Conservation (phyloP, 1,284 basidiomycete species). For the Cryptococcus sp. region DNA sequence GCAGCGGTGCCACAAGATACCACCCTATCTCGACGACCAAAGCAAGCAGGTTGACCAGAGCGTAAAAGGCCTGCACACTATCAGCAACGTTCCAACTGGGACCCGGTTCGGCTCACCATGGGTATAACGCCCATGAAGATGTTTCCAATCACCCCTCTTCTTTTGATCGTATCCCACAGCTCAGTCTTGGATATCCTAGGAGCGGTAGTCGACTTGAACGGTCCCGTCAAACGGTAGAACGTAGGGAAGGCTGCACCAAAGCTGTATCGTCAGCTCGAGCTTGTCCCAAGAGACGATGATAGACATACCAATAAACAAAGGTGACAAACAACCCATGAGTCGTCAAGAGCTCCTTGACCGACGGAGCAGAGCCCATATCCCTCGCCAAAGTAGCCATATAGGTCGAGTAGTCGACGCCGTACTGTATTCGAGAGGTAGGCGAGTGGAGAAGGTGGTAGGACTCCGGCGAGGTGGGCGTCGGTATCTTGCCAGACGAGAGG, state of each 20-base stretch:
- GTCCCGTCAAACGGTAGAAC: constrained; percentile 59
- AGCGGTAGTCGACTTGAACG: constrained; percentile 49
- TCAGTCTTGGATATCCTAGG: constrained; percentile 55
- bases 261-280: constrained; percentile 25
- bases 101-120: constrained; percentile 42
- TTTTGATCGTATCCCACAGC: constrained; percentile 59
- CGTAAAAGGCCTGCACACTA: constrained; percentile 43
- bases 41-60: constrained; percentile 42
- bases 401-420: constrained; percentile 51
- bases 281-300: neutral
- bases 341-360: constrained; percentile 51
- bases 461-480: constrained; percentile 50
- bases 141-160: constrained; percentile 58
- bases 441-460: constrained; percentile 58
- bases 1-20: constrained; percentile 16
- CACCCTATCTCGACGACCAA: constrained; percentile 33
- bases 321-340: constrained; percentile 55
- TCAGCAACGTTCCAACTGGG: neutral
- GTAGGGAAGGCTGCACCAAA: constrained; percentile 61
- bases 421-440: constrained; percentile 56
- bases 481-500: constrained; percentile 50
- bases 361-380: constrained; percentile 58
- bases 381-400: constrained; percentile 60
- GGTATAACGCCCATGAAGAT: constrained; percentile 59
- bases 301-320: constrained; percentile 55